These are phyloP conservation scores for Cytospora piceicola DNA, from an alignment of 2,329 filamentous ascomycete species.

Conservation along the genomic window DNA sequence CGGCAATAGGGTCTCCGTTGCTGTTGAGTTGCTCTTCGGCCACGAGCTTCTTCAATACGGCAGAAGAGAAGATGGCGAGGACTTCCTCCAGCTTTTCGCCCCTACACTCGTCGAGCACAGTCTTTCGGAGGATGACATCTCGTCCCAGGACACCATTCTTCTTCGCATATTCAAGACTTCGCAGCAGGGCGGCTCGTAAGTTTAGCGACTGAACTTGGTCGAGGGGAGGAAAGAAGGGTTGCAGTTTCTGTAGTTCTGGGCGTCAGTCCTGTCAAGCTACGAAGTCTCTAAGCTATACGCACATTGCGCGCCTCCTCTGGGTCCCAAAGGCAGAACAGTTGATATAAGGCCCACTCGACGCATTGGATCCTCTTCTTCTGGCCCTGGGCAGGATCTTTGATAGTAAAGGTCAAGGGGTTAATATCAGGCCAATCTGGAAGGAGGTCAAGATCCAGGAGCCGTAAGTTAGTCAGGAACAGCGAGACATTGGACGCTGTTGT, in stretches of 20 bases:
- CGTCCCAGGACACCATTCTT: constrained; percentile 82
- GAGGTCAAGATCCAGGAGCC: constrained; percentile 78
- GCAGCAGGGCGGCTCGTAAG: constrained; percentile 80
- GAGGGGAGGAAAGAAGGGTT: constrained; percentile 86
- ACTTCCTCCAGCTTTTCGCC: constrained; percentile 90
- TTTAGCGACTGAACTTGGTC: constrained; percentile 92
- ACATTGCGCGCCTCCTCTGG: constrained; percentile 74
- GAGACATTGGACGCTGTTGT: constrained; percentile 55
- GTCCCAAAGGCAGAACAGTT: constrained; percentile 85
- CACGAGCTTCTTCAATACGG: constrained; percentile 74
- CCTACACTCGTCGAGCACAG: constrained; percentile 95
- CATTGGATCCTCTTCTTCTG: constrained; percentile 82
- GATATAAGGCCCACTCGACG: constrained; percentile 90
- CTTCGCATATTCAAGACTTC: constrained; percentile 82
- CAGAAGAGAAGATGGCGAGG: constrained; percentile 80
- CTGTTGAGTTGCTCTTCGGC: constrained; percentile 40
- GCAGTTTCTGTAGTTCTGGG: constrained; percentile 69
- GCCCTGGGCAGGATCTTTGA: constrained; percentile 67
- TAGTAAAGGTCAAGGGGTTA: constrained; percentile 69
- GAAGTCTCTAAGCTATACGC: constrained; percentile 35
- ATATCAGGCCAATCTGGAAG: constrained; percentile 81
- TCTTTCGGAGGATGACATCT: constrained; percentile 83
- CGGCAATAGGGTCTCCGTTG: constrained; percentile 48
- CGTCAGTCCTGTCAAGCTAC: constrained; percentile 7
- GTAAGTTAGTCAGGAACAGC: constrained; percentile 82